These are phyloP conservation scores for Lippia alba DNA, from an alignment of 305 asterid genomes.

Conservation along the genomic window DNA sequence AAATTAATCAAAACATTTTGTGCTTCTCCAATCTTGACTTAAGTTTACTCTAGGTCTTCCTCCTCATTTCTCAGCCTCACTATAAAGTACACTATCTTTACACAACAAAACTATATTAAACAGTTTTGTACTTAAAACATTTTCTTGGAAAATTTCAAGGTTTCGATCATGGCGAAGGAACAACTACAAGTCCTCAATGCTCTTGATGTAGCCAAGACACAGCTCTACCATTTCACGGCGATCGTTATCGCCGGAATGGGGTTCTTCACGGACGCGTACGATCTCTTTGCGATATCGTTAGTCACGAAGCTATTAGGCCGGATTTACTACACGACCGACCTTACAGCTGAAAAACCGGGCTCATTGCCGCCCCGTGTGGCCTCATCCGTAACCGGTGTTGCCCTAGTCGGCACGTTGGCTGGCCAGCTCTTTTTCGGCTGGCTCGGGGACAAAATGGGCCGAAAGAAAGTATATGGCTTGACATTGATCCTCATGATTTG, in stretches of 20 bases:
- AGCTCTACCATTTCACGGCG: conserved; percentile 49
- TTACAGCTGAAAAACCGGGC: conserved; percentile 35
- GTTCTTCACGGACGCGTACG: conserved; percentile 51
- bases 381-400: conserved; percentile 43
- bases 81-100: neutral
- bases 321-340: conserved; percentile 32
- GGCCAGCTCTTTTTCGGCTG: conserved; percentile 49
- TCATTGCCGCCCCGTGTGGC: conserved; percentile 37
- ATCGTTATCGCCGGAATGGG: conserved; percentile 54
- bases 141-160: neutral
- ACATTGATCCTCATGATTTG: conserved; percentile 43
- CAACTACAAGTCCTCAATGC: conserved; percentile 45
- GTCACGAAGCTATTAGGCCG: conserved; percentile 43
- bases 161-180: conserved; percentile 25
- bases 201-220: conserved; percentile 48
- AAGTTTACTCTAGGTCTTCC: neutral
- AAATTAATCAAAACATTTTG: neutral
- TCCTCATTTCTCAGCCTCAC: neutral
- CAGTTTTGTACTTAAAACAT: too few species aligned
- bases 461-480: conserved; percentile 43
- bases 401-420: conserved; percentile 42
- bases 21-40: neutral
- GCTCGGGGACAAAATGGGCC: conserved; percentile 49
- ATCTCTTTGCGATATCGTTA: conserved; percentile 43
- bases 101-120: too few species aligned